A percentile compares a stretch with the other conserved stretches of the same genome.
Evolutionary conservation across 768 basidiomycete genomes (phyloP).

Genomic region (Termitomyces sp.): DNA sequence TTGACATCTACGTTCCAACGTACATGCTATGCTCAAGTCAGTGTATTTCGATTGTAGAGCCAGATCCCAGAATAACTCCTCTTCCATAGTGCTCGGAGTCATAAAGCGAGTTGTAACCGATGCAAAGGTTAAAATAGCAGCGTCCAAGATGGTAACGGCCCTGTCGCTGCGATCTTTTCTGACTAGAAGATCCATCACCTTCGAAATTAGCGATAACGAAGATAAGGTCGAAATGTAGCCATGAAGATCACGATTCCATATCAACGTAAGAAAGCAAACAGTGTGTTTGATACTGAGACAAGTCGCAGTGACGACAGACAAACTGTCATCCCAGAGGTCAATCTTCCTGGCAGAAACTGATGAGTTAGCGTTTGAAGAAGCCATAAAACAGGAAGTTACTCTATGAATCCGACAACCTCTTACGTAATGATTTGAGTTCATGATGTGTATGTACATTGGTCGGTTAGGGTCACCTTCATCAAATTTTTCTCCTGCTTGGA

Average conservation of each 20-base stretch:
- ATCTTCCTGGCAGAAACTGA: neutral
- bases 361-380: neutral
- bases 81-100: slow-evolving; percentile 14
- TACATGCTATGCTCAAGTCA: slow-evolving; percentile 37
- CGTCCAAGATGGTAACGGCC: slow-evolving; percentile 19
- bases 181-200: slow-evolving; percentile 2
- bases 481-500: slow-evolving; percentile 22
- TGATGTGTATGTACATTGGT: too few species aligned
- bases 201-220: slow-evolving; percentile 9
- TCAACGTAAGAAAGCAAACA: slow-evolving; percentile 27
- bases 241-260: slow-evolving; percentile 24
- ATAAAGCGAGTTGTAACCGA: slow-evolving; percentile 12
- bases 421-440: neutral
- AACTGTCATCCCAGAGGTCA: neutral
- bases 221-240: neutral
- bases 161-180: neutral
- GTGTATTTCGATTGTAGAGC: slow-evolving; percentile 18
- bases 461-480: slow-evolving; percentile 24
- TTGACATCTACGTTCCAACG: neutral
- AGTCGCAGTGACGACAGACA: neutral
- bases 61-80: slow-evolving; percentile 32
- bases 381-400: neutral
- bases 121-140: slow-evolving; percentile 28
- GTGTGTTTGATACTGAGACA: slow-evolving; percentile 17
- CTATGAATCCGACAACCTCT: slow-evolving; percentile 8